Conservation (phyloP, 257 asterid species). For the Henckelia pumila region DNA sequence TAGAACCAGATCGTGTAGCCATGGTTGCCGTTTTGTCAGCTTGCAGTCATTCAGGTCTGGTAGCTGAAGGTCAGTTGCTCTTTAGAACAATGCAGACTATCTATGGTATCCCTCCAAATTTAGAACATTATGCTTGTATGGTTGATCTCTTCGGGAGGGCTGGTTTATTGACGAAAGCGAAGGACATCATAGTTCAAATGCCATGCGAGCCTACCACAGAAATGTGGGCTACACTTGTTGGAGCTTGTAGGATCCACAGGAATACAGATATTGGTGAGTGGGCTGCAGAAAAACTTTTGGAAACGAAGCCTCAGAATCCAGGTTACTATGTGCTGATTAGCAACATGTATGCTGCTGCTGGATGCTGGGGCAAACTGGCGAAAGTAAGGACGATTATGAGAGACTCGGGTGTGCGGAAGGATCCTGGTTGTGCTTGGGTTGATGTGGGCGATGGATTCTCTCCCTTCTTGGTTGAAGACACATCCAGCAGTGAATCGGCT, state of each 20-base stretch:
- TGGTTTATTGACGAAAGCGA: conserved; percentile 59
- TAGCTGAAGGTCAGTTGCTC: conserved; percentile 49
- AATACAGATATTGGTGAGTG: conserved; percentile 71
- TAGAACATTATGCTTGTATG: conserved; percentile 88
- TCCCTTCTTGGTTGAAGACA: conserved; percentile 65
- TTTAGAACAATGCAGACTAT: conserved; percentile 59
- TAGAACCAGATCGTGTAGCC: conserved; percentile 74
- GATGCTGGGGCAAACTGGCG: conserved; percentile 66
- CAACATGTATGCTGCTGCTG: conserved; percentile 86
- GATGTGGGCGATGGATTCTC: conserved; percentile 64
- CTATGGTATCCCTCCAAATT: conserved; percentile 49
- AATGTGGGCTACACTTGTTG: conserved; percentile 87
- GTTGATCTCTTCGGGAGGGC: conserved; percentile 85
- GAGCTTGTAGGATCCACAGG: conserved; percentile 77
- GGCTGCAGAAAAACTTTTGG: conserved; percentile 83
- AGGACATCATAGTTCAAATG: conserved; percentile 50
- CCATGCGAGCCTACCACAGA: conserved; percentile 63
- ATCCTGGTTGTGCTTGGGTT: conserved; percentile 80
- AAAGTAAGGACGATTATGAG: conserved; percentile 68
- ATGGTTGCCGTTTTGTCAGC: conserved; percentile 79
- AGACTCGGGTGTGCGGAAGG: conserved; percentile 75
- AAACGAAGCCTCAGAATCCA: conserved; percentile 57
- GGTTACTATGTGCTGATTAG: conserved; percentile 83
- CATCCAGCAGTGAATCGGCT: conserved; percentile 42
- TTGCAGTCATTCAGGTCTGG: conserved; percentile 90